These are phyloP conservation scores for Hypoxylon cercidicola DNA, from an alignment of 495 filamentous ascomycete species.

Conservation along the genomic window DNA sequence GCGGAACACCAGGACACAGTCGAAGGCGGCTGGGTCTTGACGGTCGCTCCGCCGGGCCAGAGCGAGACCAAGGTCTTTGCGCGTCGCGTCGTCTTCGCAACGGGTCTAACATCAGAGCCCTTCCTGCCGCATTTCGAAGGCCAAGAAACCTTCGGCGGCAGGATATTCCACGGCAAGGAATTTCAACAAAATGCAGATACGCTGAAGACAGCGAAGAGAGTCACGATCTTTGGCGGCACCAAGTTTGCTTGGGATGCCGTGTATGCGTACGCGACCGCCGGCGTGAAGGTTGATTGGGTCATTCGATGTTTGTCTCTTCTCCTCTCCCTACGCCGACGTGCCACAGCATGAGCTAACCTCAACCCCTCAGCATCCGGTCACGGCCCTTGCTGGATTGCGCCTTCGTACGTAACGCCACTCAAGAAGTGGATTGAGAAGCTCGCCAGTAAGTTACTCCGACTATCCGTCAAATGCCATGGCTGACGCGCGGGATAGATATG, in stretches of 20 bases:
- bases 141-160: conserved; percentile 50
- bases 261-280: conserved; percentile 69
- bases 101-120: conserved; percentile 44
- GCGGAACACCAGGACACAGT: conserved; percentile 56
- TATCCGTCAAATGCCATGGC: neutral
- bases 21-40: conserved; percentile 50
- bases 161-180: conserved; percentile 71
- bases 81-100: conserved; percentile 42
- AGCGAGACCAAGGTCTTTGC: conserved; percentile 38
- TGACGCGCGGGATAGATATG: conserved; percentile 36
- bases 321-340: neutral
- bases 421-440: conserved; percentile 66
- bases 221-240: conserved; percentile 71
- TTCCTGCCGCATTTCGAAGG: conserved; percentile 47
- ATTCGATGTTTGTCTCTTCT: conserved; percentile 65
- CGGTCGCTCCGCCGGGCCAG: conserved; percentile 33
- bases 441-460: conserved; percentile 57
- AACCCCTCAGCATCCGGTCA: conserved; percentile 65
- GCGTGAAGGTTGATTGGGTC: conserved; percentile 78
- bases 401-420: conserved; percentile 53
- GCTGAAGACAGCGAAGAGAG: conserved; percentile 48
- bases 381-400: conserved; percentile 75
- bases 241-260: conserved; percentile 81
- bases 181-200: conserved; percentile 50
- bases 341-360: conserved; percentile 18